phyloP scores from a whole-genome alignment of 192 early-diverging fungal species.

The Phlyctochytrium bullatum region DNA sequence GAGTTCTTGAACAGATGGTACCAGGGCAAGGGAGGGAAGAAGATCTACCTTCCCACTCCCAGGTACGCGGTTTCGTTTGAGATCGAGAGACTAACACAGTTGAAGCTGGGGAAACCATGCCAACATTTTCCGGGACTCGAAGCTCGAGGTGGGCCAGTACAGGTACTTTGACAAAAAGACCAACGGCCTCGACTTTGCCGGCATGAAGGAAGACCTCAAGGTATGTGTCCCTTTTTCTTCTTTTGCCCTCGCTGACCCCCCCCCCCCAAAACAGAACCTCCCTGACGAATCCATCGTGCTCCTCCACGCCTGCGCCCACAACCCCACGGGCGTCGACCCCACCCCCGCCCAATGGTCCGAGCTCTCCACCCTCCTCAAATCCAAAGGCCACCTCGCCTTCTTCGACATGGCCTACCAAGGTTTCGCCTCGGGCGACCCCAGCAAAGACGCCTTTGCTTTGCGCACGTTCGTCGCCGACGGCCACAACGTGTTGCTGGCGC shows the following conservation, averaged over 20 bases:
- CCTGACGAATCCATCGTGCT: constrained; percentile 87
- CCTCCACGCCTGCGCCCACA: constrained; percentile 98
- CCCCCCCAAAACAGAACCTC: constrained; percentile 51
- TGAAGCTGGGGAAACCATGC: constrained; percentile 95
- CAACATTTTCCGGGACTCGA: constrained; percentile 87
- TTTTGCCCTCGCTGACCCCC: not conserved
- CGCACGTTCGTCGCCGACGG: constrained; percentile 86
- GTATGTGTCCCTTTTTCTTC: constrained; percentile 14
- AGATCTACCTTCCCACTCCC: constrained; percentile 88
- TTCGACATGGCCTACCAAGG: constrained; percentile 99
- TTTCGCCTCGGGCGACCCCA: constrained; percentile 90
- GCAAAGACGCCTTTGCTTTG: constrained; percentile 88
- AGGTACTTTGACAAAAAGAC: constrained; percentile 93
- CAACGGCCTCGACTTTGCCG: constrained; percentile 89
- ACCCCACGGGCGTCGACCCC: constrained; percentile 99
- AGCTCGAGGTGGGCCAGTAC: constrained; percentile 83
- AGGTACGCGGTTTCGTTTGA: constrained; percentile 18
- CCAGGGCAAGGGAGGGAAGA: constrained; percentile 70
- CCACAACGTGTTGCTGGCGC: constrained; percentile 74
- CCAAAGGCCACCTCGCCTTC: constrained; percentile 82
- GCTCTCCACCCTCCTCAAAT: constrained; percentile 75
- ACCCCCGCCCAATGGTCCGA: constrained; percentile 87
- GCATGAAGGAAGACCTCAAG: constrained; percentile 88
- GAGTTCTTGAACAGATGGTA: constrained; percentile 81
- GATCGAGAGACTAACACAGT: not conserved